Percentiles rank a stretch among this genome's conserved stretches.
Evolutionary conservation across 257 asterid species (phyloP).

Genomic region (Scutellaria barbata): DNA sequence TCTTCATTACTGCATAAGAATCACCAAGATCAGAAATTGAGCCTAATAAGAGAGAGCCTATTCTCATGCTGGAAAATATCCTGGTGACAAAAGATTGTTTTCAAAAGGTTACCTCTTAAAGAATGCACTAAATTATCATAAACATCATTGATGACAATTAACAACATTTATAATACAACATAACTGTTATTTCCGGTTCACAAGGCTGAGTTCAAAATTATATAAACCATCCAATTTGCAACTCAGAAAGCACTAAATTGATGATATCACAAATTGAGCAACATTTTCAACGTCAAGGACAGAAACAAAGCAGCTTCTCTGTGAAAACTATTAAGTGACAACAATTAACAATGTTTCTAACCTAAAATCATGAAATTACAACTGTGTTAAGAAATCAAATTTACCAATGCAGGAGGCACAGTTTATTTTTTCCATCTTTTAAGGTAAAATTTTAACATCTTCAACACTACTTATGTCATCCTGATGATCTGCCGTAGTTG

Average conservation of each 20-base stretch:
- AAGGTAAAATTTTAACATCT: neutral
- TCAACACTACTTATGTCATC: neutral
- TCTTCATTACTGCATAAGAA: slow-evolving; percentile 82
- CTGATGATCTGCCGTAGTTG: neutral
- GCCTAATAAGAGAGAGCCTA: neutral
- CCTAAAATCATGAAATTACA: slow-evolving; percentile 3
- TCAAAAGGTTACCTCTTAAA: too few species aligned
- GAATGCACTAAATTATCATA: neutral
- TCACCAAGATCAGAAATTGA: slow-evolving; percentile 7
- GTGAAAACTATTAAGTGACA: neutral
- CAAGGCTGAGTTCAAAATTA: neutral
- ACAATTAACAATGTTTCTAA: neutral
- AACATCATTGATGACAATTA: too few species aligned
- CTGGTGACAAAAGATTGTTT: too few species aligned
- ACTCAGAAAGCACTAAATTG: neutral
- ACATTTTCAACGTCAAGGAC: neutral
- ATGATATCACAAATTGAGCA: neutral
- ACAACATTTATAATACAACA: too few species aligned
- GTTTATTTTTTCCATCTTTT: neutral
- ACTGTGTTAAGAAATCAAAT: neutral
- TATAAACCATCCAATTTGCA: neutral
- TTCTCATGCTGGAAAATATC: neutral
- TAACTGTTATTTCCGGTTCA: neutral
- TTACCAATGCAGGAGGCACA: neutral
- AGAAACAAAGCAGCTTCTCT: neutral